A percentile compares a stretch with the other conserved stretches of the same genome.
These are phyloP conservation scores for Elsinoe perseae DNA, from an alignment of 2,329 filamentous ascomycete species.

Conservation along the genomic window DNA sequence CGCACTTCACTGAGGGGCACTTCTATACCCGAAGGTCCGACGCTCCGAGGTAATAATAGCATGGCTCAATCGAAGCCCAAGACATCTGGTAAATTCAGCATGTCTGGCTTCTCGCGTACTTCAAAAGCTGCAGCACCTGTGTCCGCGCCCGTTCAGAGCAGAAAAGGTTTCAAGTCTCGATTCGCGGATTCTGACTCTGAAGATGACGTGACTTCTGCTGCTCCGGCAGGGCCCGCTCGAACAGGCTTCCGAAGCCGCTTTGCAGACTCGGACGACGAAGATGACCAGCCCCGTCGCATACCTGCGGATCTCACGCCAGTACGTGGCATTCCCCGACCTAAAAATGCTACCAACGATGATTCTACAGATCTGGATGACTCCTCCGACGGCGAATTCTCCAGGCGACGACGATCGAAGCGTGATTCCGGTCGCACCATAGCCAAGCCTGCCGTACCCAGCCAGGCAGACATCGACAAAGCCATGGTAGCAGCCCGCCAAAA, in stretches of 20 bases:
- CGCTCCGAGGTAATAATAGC: slow-evolving; percentile 21
- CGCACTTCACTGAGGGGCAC: slow-evolving; percentile 24
- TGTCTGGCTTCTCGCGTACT: slow-evolving; percentile 19
- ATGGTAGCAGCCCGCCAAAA: slow-evolving; percentile 30
- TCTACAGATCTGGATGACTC: slow-evolving; percentile 45
- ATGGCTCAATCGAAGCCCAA: slow-evolving; percentile 17
- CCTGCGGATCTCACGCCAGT: slow-evolving; percentile 43
- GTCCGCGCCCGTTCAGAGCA: slow-evolving; percentile 4
- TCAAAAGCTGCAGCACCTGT: slow-evolving; percentile 2
- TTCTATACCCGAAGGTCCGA: slow-evolving; percentile 22
- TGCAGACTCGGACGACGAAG: slow-evolving; percentile 44
- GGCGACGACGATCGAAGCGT: slow-evolving; percentile 18
- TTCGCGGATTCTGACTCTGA: slow-evolving; percentile 66
- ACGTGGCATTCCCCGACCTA: slow-evolving; percentile 52
- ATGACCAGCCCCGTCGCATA: slow-evolving; percentile 40
- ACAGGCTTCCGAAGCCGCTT: slow-evolving; percentile 40
- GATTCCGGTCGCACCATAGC: slow-evolving; percentile 38
- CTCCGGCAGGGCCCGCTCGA: slow-evolving; percentile 21
- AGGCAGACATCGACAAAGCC: slow-evolving; percentile 32
- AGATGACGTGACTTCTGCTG: slow-evolving; percentile 27
- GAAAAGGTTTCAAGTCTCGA: slow-evolving; percentile 41
- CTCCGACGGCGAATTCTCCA: slow-evolving; percentile 29
- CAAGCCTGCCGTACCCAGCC: slow-evolving; percentile 27
- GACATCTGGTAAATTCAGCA: slow-evolving; percentile 17
- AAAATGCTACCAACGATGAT: slow-evolving; percentile 50